These are phyloP conservation scores for Clonostachys rhizophaga DNA, from an alignment of 2,329 filamentous ascomycete species.

Conservation along the genomic window DNA sequence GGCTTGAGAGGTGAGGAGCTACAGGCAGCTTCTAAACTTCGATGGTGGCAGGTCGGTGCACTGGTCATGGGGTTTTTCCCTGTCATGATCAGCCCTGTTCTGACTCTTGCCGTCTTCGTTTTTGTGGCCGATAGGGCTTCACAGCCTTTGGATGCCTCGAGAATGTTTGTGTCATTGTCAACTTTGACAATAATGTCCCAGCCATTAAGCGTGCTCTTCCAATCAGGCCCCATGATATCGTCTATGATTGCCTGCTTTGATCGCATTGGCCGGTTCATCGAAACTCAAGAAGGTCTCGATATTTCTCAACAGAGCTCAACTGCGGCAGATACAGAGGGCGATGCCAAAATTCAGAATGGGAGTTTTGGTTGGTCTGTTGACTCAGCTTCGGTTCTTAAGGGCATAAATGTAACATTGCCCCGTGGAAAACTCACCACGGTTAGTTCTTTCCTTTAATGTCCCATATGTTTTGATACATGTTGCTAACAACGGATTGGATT, in stretches of 20 bases:
- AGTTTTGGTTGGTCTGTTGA: background rate
- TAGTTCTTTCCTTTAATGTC: conserved; percentile 9
- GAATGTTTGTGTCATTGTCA: conserved; percentile 21
- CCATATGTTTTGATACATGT: background rate
- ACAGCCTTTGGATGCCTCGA: conserved; percentile 16
- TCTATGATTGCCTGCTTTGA: conserved; percentile 19
- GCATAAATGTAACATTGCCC: conserved; percentile 10
- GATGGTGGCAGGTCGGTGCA: conserved; percentile 14
- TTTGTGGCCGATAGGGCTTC: conserved; percentile 16
- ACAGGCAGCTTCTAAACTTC: conserved; percentile 13
- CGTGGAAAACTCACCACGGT: conserved; percentile 10
- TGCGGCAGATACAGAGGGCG: conserved; percentile 4
- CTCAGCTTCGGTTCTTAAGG: background rate
- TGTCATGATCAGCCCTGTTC: conserved; percentile 16
- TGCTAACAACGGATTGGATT: conserved; percentile 1
- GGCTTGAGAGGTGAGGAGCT: conserved; percentile 17
- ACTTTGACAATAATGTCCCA: conserved; percentile 19
- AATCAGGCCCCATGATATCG: conserved; percentile 15
- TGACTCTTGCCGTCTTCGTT: conserved; percentile 21
- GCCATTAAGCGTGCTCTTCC: conserved; percentile 14
- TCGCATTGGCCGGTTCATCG: conserved; percentile 15
- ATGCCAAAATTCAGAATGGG: background rate
- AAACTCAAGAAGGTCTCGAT: background rate
- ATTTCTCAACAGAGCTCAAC: background rate
- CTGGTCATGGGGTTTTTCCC: conserved; percentile 17